Base-by-base conservation (phyloP, 139 green algal genomes). In the Haematococcus sp. region DNA sequence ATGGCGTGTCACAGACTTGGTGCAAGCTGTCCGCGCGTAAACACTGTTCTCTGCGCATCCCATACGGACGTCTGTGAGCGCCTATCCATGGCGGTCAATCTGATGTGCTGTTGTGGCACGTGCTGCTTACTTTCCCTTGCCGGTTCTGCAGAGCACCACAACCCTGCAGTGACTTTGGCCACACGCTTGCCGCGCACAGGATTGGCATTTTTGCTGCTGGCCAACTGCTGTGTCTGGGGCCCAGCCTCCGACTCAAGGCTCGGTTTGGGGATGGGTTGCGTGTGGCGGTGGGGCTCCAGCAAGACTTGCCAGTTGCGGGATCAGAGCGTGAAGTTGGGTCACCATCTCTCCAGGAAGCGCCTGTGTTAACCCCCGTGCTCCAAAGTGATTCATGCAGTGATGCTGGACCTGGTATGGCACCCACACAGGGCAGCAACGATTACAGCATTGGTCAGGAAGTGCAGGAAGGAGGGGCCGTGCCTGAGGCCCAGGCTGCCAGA, bases 171-270 rank as follows among this genome's bases (percentile, higher is more conserved):
- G 16, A 63, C 55, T 28, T 63, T 28, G 19, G 19, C 13, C 13
- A 55, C 46, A 55, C 16, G 46, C 46, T 28, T 63, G 7, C 22
- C 25, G 17, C 19, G 32, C 7, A 52, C 61, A 70, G 63, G 63
- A 80, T 80, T 33, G 74, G 74, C 34, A 80, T 80, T 55, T 56
- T 80, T 40, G 74, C 52, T 28, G 28, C 35, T 20, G 74, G 74
- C 3, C 19, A 22, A 54, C 52, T 80, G 43, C 35, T 43, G 11
- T 70, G 63, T 35, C 35, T 70, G 63, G 63, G 63, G 32, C 52
- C 20, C 23, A 22, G 35, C 4, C 63, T 70, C 35, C 35, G 35
- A 4, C 35, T 70, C 2, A 70, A 70, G 63, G 25, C 35, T 20
- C 35, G 31, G 33, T 70, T 70, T 25, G 63, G 63, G 9, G 63